Conservation (phyloP, 805 yeast species). For the Kuraishia ogatae region DNA sequence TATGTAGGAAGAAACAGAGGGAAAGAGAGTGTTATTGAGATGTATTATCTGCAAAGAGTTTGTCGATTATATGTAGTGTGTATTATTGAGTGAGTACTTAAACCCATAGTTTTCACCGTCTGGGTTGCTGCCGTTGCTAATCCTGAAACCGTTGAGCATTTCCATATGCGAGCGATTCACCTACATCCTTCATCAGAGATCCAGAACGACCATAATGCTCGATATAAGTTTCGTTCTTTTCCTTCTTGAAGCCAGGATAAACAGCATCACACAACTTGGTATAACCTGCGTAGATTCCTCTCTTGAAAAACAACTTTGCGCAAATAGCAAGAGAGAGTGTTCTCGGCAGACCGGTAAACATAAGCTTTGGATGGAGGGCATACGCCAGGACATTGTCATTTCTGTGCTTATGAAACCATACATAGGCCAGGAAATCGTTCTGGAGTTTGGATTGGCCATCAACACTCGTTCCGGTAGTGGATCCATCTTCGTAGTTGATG, state of each 20-base stretch:
- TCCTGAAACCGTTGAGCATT: background rate
- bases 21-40: too few relatives aligned
- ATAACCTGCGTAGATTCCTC: constrained; percentile 25
- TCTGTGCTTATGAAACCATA: constrained; percentile 17
- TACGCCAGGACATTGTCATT: constrained; percentile 5
- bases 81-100: too few relatives aligned
- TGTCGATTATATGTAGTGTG: too few relatives aligned
- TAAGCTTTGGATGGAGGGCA: constrained; percentile 4
- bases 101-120: too few relatives aligned
- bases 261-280: constrained; percentile 29
- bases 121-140: too few relatives aligned
- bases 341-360: background rate
- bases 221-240: constrained; percentile 23
- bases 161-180: background rate
- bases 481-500: background rate
- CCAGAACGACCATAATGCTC: constrained; percentile 25
- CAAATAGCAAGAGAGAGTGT: background rate
- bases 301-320: constrained; percentile 6
- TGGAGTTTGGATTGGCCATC: constrained; percentile 29
- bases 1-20: too few relatives aligned
- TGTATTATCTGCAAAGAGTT: too few relatives aligned
- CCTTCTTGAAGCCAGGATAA: constrained; percentile 20
- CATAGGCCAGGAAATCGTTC: constrained; percentile 23
- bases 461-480: background rate
- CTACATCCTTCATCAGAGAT: constrained; percentile 12